Evolutionary conservation across 495 filamentous ascomycete genomes (phyloP).

Genomic region (Hypoxylon lienhwacheense): DNA sequence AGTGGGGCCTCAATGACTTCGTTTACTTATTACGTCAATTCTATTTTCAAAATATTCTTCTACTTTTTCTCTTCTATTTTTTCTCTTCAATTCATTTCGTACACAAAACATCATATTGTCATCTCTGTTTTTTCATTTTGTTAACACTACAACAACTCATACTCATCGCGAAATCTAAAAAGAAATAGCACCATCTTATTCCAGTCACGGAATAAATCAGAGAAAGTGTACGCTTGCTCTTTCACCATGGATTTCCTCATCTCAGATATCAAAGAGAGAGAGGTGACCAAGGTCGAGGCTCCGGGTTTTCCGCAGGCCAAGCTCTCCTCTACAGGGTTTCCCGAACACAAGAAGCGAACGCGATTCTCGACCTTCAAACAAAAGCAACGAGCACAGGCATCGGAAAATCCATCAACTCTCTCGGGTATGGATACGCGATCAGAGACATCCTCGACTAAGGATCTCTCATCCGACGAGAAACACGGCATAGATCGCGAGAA

Average conservation of each 20-base stretch:
- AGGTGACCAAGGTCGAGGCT: constrained; percentile 54
- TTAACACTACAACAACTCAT: too few relatives aligned
- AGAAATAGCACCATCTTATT: too few relatives aligned
- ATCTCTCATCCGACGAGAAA: constrained; percentile 58
- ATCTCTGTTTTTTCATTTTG: too few relatives aligned
- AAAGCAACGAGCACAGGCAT: constrained; percentile 48
- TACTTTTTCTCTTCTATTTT: too few relatives aligned
- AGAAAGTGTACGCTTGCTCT: not conserved
- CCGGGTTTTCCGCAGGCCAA: constrained; percentile 66
- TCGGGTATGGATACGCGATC: constrained; percentile 2
- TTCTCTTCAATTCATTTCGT: too few relatives aligned
- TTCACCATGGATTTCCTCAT: constrained; percentile 58
- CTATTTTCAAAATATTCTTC: constrained; percentile 1
- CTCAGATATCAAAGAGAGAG: constrained; percentile 77
- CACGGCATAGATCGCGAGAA: constrained; percentile 81
- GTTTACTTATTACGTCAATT: constrained; percentile 4
- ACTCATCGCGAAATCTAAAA: too few relatives aligned
- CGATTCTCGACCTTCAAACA: constrained; percentile 76
- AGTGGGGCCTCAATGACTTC: constrained; percentile 1
- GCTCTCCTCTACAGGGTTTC: constrained; percentile 72
- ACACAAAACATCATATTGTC: too few relatives aligned
- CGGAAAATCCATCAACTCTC: constrained; percentile 9
- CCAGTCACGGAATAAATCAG: not conserved
- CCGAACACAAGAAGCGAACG: constrained; percentile 77
- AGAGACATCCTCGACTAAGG: not conserved